Conservation (phyloP, 352 stramenopile species). For the Pythium grandisporangium region DNA sequence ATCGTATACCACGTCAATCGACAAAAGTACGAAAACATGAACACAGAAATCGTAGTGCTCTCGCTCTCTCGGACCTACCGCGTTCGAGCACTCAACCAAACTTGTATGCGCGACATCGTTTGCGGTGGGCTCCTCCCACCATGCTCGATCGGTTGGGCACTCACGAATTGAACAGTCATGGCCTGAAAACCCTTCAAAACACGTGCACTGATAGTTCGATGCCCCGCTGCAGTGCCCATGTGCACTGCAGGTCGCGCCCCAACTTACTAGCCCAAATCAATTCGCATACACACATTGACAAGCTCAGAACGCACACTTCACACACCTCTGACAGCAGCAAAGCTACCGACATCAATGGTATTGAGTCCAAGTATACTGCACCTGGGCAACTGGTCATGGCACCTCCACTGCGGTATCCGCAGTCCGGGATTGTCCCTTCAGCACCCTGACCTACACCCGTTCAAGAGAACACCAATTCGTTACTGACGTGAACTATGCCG, state of each 20-base stretch:
- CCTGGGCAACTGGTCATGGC: conserved; percentile 33
- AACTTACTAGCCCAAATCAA: conserved; percentile 14
- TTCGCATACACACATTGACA: no score
- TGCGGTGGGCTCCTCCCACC: conserved; percentile 45
- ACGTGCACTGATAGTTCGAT: conserved; percentile 41
- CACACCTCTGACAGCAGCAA: not conserved
- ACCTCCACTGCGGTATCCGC: conserved; percentile 24
- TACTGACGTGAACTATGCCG: no score
- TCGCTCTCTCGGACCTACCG: conserved; percentile 20
- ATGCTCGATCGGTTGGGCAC: conserved; percentile 47
- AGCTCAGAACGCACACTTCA: no score
- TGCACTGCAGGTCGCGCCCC: conserved; percentile 34
- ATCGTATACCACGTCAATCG: not conserved
- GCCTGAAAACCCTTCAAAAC: conserved; percentile 33
- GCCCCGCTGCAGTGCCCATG: conserved; percentile 38
- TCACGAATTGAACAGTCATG: conserved; percentile 43
- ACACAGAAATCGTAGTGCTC: no score
- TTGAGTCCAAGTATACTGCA: no score
- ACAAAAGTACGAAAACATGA: no score
- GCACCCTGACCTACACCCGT: conserved; percentile 8
- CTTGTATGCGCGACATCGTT: conserved; percentile 46
- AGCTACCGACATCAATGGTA: not conserved
- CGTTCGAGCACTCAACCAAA: conserved; percentile 60
- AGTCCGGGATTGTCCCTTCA: conserved; percentile 14
- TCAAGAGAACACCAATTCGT: conserved; percentile 18